Evolutionary conservation across 2,329 filamentous ascomycete species (phyloP), one percentile per base, ranked within the genome.

Genomic region (Lachnellula arida): DNA sequence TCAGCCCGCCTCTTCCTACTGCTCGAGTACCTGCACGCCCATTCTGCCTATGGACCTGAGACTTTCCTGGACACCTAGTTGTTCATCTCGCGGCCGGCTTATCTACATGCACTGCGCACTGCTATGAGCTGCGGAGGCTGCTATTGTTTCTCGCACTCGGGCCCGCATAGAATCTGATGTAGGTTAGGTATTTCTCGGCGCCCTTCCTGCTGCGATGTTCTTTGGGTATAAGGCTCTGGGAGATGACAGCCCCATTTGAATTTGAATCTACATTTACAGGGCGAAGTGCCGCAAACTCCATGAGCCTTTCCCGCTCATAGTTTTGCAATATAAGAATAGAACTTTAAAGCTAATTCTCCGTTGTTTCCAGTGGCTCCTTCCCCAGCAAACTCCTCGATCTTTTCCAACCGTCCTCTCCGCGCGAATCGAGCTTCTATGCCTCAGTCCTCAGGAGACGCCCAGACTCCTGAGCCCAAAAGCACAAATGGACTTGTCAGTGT

Each of bases 401-500:
- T 17, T 9, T 2, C 19, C 12, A 19, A 44, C n/a, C 37, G 23
- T 25, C 39, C 23, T 22, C 37, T 22, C 35, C 51, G 35, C 22
- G 43, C 52, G 39, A 53, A 54, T 56, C 56, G 48, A 62, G 58
- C 53, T 65, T 76, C 76, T 75, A 86, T 86, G 83, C 78, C 82
- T 73, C 80, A 81, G 58, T 76, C 78, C 66, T 73, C 78, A 63
- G 80, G 80, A 75, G 81, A 85, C 75, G 68, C 74, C 62, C 75
- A 77, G 58, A 77, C 78, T 60, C 76, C 78, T 65, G 82, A 86
- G 68, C 74, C 79, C 55, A 80, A 76, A 72, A 77, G 73, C 66
- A 70, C 76, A 42, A 76, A 82, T 59, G 81, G 81, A 63, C 75
- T 87, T 64, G 82, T 81, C 64, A 80, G 81, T 63, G 82, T 87